phyloP scores from a whole-genome alignment of 495 filamentous ascomycete genomes.

The Aspergillus wentii region DNA sequence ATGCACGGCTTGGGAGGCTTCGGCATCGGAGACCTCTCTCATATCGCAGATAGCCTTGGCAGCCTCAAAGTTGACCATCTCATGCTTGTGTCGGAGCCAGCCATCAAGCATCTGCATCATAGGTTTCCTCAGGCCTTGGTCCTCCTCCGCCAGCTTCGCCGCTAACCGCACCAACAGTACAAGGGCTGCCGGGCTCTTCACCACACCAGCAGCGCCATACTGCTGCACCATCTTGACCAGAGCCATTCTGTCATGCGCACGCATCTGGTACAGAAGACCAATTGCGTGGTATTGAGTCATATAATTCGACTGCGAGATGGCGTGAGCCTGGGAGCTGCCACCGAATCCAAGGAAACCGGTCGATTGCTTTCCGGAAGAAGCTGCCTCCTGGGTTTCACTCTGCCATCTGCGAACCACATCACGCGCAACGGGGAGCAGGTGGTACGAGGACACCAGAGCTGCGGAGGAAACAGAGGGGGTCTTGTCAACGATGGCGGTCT shows the following conservation, averaged over 20 bases:
- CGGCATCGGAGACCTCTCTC: constrained; percentile 85
- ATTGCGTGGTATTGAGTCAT: constrained; percentile 99
- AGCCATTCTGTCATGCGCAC: constrained; percentile 94
- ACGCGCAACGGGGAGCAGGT: constrained; percentile 90
- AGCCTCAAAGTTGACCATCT: constrained; percentile 99
- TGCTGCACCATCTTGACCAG: constrained; percentile 99
- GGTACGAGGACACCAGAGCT: constrained; percentile 95
- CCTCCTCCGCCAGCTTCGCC: constrained; percentile 92
- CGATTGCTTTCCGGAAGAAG: constrained; percentile 80
- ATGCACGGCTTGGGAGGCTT: constrained; percentile 90
- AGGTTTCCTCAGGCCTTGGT: constrained; percentile 78
- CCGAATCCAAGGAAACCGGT: constrained; percentile 88
- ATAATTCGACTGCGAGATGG: constrained; percentile 68
- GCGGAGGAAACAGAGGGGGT: constrained; percentile 96
- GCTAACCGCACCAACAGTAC: constrained; percentile 90
- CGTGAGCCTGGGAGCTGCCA: constrained; percentile 59
- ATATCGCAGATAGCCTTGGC: constrained; percentile 96
- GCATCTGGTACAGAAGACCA: constrained; percentile 96
- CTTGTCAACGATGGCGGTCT: constrained; percentile 99
- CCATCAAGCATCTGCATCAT: constrained; percentile 95
- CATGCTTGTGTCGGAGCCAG: constrained; percentile 96
- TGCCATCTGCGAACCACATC: constrained; percentile 98
- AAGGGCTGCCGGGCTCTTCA: constrained; percentile 91
- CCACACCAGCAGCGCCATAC: constrained; percentile 82
- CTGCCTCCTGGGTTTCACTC: constrained; percentile 97